Evolutionary conservation across 108 stramenopile genomes (phyloP).

Genomic region (Fragilariopsis cylindrus): DNA sequence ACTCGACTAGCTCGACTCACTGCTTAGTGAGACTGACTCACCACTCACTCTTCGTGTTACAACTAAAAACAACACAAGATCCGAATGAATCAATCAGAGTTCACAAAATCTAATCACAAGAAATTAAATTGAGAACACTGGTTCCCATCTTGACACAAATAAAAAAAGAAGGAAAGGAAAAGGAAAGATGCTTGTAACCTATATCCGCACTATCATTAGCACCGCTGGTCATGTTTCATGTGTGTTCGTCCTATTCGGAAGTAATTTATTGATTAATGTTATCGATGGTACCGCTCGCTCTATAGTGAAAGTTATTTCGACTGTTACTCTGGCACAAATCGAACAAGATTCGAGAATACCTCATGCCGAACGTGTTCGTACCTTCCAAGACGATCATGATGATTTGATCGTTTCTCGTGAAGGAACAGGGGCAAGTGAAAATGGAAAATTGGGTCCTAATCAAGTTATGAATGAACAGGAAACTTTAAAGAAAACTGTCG

Average conservation of each 20-base stretch:
- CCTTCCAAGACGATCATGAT: constrained; percentile 2
- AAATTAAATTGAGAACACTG: no score
- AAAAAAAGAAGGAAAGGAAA: no score
- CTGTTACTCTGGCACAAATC: not conserved
- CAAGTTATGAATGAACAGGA: constrained; percentile 2
- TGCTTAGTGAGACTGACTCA: no score
- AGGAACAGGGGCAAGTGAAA: not conserved
- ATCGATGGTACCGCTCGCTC: constrained; percentile 9
- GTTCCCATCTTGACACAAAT: no score
- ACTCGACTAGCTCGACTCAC: no score
- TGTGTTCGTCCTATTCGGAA: constrained; percentile 4
- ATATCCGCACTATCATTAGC: not conserved
- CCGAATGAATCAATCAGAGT: no score
- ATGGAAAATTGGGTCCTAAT: not conserved
- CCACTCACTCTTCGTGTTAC: no score
- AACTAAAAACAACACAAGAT: no score
- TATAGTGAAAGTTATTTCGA: not conserved
- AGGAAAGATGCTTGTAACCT: not conserved
- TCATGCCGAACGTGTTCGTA: constrained; percentile 4
- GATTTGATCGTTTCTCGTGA: not conserved
- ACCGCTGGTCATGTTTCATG: constrained; percentile 9
- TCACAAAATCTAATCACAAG: no score
- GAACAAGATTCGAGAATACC: constrained; percentile 5
- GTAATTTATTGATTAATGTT: not conserved
- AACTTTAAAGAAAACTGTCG: not conserved